Percentiles rank a stretch among this genome's conserved stretches.
phyloP scores from a whole-genome alignment of 176 grass and related monocot species.

The Pharus latifolius region DNA sequence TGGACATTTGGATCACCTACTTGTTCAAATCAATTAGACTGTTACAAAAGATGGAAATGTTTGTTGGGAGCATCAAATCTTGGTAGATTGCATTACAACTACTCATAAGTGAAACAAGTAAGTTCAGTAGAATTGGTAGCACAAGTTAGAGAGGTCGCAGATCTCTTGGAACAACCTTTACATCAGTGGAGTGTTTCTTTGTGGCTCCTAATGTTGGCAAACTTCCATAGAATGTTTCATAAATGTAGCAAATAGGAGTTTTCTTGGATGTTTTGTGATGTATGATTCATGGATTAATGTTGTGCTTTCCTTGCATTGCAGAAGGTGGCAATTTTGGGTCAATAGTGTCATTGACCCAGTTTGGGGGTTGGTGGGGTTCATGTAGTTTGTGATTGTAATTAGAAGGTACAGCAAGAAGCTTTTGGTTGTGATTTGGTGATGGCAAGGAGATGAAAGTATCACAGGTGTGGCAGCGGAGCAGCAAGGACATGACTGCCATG shows the following conservation, averaged over 20 bases:
- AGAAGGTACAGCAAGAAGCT: slow-evolving; percentile 7
- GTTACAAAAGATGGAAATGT: background rate
- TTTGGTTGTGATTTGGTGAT: slow-evolving; percentile 11
- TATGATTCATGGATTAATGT: slow-evolving; percentile 6
- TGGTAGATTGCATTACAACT: background rate
- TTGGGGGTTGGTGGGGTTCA: slow-evolving; percentile 7
- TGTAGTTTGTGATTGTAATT: slow-evolving; percentile 6
- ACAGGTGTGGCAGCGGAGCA: slow-evolving; percentile 41
- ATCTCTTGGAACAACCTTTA: background rate
- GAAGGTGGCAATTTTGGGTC: slow-evolving; percentile 6
- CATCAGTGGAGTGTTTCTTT: background rate
- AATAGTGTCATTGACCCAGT: background rate
- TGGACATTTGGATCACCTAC: background rate
- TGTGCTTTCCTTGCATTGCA: slow-evolving; percentile 28
- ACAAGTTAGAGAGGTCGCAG: background rate
- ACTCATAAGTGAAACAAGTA: background rate
- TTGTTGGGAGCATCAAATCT: background rate
- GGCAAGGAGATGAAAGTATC: slow-evolving; percentile 54
- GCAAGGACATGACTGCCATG: slow-evolving; percentile 61
- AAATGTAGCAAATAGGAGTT: background rate
- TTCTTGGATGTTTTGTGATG: background rate
- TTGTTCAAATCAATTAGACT: slow-evolving; percentile 5
- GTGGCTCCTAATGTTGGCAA: background rate
- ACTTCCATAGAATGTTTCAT: background rate
- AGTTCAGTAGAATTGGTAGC: background rate